Conservation (phyloP, 202 grass and related monocot species). For the Panicum hallii region DNA sequence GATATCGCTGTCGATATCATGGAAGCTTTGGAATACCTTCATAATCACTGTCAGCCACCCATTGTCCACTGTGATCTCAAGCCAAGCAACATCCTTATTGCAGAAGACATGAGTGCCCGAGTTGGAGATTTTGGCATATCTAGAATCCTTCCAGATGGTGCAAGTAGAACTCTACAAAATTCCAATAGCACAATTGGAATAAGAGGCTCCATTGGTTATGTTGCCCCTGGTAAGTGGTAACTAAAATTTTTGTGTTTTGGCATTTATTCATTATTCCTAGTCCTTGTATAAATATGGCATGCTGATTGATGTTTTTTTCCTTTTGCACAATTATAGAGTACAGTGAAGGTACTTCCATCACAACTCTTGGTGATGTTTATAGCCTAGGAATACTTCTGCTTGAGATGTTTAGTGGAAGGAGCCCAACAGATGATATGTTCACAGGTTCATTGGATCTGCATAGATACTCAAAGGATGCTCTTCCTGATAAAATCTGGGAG, state of each 20-base stretch:
- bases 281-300: neutral
- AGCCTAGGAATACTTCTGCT: neutral
- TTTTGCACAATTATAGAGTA: neutral
- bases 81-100: too few relatives aligned
- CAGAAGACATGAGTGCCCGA: too few relatives aligned
- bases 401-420: neutral
- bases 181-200: too few relatives aligned
- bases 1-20: too few relatives aligned
- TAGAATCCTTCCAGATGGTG: too few relatives aligned
- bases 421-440: neutral
- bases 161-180: too few relatives aligned
- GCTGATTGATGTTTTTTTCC: neutral
- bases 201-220: too few relatives aligned
- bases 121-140: too few relatives aligned
- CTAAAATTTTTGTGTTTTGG: neutral
- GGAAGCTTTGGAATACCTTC: too few relatives aligned
- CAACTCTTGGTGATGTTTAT: neutral
- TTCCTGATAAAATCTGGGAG: neutral
- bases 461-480: neutral
- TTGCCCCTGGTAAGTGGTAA: too few relatives aligned
- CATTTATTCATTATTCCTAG: neutral
- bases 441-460: neutral
- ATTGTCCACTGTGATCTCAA: too few relatives aligned
- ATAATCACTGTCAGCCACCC: too few relatives aligned
- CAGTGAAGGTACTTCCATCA: neutral